These are phyloP conservation scores for Phlegmacium glaucopus DNA, from an alignment of 768 basidiomycete species.

Conservation along the genomic window DNA sequence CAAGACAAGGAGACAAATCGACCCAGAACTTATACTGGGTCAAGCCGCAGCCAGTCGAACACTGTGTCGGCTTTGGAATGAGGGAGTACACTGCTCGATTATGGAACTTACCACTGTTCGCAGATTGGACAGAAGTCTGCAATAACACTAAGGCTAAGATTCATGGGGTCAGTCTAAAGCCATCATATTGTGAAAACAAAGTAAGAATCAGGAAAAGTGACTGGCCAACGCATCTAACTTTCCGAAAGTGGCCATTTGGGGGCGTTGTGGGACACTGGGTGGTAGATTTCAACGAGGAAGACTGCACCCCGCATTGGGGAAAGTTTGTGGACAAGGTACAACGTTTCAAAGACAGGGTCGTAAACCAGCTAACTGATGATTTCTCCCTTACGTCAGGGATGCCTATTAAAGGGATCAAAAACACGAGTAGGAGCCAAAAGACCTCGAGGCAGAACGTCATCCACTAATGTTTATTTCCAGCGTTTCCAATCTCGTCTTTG, in stretches of 20 bases:
- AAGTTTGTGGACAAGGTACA: constrained; percentile 25
- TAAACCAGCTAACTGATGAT: not conserved
- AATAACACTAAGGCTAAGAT: constrained; percentile 24
- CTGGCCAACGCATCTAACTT: too few species aligned
- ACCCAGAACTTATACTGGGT: constrained; percentile 20
- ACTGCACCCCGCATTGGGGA: constrained; percentile 29
- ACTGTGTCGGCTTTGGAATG: constrained; percentile 25
- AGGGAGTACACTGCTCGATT: constrained; percentile 29
- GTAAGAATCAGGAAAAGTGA: constrained; percentile 14
- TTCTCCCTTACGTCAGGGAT: constrained; percentile 20
- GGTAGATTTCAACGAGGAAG: constrained; percentile 20
- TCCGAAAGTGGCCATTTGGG: constrained; percentile 27
- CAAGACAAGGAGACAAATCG: not conserved
- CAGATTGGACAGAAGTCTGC: constrained; percentile 24
- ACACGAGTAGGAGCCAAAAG: constrained; percentile 16
- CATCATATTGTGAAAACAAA: constrained; percentile 25
- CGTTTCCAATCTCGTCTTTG: constrained; percentile 26
- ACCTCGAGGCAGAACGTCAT: not conserved
- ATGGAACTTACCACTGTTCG: constrained; percentile 22
- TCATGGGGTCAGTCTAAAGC: constrained; percentile 19
- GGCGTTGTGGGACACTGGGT: constrained; percentile 28
- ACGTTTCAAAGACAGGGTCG: not conserved
- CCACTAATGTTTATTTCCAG: constrained; percentile 13
- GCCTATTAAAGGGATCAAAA: constrained; percentile 19
- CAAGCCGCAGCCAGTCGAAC: constrained; percentile 15